These are phyloP conservation scores for Epichloe baconii DNA, from an alignment of 2,329 filamentous ascomycete species.

Conservation along the genomic window DNA sequence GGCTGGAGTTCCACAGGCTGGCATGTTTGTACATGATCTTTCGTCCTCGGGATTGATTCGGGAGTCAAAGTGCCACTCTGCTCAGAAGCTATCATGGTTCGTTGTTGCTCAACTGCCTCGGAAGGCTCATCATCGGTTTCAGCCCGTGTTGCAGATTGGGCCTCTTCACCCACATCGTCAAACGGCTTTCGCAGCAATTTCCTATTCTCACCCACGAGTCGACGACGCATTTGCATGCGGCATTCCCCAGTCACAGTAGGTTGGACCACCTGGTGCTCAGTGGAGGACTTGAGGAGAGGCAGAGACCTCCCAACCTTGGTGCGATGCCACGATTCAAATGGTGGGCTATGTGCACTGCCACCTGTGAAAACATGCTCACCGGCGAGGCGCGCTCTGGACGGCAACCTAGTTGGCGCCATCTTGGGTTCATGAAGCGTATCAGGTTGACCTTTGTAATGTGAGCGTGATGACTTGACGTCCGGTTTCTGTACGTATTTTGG, in stretches of 20 bases:
- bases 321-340: slow-evolving; percentile 21
- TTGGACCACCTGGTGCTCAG: neutral
- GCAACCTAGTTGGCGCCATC: neutral
- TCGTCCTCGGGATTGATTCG: neutral
- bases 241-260: neutral
- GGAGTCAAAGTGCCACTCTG: neutral
- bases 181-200: slow-evolving; percentile 33
- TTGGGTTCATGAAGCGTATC: neutral
- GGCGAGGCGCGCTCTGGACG: neutral
- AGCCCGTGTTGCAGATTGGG: neutral
- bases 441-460: neutral
- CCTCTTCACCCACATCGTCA: slow-evolving; percentile 15
- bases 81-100: neutral
- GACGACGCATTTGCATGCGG: neutral
- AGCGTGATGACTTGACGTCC: neutral
- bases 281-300: neutral
- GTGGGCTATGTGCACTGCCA: neutral
- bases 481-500: slow-evolving; percentile 27
- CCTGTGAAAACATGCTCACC: neutral
- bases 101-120: neutral
- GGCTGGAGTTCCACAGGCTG: slow-evolving; percentile 2
- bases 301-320: slow-evolving; percentile 18
- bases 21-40: neutral
- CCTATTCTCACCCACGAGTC: slow-evolving; percentile 28
- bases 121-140: too few species aligned